Percentiles rank a stretch among this genome's conserved stretches.
Evolutionary conservation across 78 protist species (phyloP).

Genomic region (Isochrysis galbana): DNA sequence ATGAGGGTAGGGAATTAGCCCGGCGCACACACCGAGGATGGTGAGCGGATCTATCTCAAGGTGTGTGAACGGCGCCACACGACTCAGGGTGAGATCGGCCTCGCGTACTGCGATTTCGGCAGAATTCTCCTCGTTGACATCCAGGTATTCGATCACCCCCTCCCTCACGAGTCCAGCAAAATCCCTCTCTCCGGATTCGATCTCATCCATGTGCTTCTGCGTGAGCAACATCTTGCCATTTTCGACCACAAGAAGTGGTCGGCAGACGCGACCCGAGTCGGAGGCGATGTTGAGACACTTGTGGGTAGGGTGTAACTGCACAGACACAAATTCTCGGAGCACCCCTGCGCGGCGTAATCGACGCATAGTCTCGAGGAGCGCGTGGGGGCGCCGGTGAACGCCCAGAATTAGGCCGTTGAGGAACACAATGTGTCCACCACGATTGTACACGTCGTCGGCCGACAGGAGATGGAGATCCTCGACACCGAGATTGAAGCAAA

Average conservation of each 20-base stretch:
- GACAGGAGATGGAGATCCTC: conserved; percentile 59
- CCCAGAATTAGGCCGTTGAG: conserved; percentile 75
- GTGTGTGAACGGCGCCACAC: conserved; percentile 82
- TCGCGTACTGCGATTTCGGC: conserved; percentile 22
- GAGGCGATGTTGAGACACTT: conserved; percentile 83
- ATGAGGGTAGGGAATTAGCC: conserved; percentile 72
- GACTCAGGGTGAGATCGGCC: background rate
- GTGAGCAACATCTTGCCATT: conserved; percentile 70
- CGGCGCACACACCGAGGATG: conserved; percentile 89
- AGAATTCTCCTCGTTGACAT: conserved; percentile 89
- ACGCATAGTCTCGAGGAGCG: conserved; percentile 32
- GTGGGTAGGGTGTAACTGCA: conserved; percentile 53
- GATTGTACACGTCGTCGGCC: background rate
- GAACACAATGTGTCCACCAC: background rate
- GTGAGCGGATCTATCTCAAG: conserved; percentile 98
- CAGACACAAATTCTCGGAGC: conserved; percentile 81
- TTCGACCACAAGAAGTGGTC: conserved; percentile 96
- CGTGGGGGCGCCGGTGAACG: conserved; percentile 82
- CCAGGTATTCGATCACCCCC: conserved; percentile 64
- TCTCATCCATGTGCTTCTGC: conserved; percentile 41
- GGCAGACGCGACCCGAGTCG: conserved; percentile 99
- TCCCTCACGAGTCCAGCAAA: conserved; percentile 34
- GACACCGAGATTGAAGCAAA: conserved; percentile 82
- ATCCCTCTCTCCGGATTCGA: conserved; percentile 63
- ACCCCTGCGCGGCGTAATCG: conserved; percentile 8